Conservation (phyloP, 129 eudicot genomes). For the Kitagawia praeruptora region DNA sequence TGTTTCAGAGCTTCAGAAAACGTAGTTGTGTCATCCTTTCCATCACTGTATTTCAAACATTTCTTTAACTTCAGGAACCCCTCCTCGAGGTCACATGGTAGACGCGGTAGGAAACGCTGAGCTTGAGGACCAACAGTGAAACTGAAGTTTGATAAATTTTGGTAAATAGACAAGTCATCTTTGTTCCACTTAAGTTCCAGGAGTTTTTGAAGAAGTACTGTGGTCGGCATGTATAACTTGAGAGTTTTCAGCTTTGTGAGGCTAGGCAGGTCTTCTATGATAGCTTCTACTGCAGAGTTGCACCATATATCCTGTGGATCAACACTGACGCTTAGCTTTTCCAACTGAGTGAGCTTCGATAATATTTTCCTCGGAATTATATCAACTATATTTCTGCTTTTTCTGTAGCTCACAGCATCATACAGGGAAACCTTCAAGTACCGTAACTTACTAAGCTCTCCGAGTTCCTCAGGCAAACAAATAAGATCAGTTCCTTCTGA, state of each 20-base stretch:
- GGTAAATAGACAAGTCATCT: not conserved
- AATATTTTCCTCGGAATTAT: conserved; percentile 21
- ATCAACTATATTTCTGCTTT: not conserved
- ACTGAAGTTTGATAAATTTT: conserved; percentile 22
- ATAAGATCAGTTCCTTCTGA: conserved; percentile 16
- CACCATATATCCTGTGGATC: conserved; percentile 27
- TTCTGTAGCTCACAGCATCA: conserved; percentile 16
- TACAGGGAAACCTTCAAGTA: conserved; percentile 23
- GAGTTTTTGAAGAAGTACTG: conserved; percentile 18
- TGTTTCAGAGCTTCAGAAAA: conserved; percentile 19
- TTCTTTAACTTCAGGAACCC: conserved; percentile 16
- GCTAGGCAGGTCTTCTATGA: conserved; percentile 17
- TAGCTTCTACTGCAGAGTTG: conserved; percentile 19
- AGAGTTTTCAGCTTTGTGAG: conserved; percentile 18
- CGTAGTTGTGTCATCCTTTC: conserved; percentile 14
- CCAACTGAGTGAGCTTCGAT: conserved; percentile 22
- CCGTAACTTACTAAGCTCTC: not conserved
- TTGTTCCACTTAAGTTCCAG: conserved; percentile 18
- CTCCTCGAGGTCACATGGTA: conserved; percentile 22
- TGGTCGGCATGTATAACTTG: conserved; percentile 26
- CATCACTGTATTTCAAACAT: conserved; percentile 33
- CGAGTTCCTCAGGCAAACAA: conserved; percentile 11
- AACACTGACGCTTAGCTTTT: conserved; percentile 28
- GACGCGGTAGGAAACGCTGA: conserved; percentile 19
- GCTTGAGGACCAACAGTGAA: conserved; percentile 26